Conservation (phyloP, 169 alveolate species). For the Plasmodium vivax region DNA sequence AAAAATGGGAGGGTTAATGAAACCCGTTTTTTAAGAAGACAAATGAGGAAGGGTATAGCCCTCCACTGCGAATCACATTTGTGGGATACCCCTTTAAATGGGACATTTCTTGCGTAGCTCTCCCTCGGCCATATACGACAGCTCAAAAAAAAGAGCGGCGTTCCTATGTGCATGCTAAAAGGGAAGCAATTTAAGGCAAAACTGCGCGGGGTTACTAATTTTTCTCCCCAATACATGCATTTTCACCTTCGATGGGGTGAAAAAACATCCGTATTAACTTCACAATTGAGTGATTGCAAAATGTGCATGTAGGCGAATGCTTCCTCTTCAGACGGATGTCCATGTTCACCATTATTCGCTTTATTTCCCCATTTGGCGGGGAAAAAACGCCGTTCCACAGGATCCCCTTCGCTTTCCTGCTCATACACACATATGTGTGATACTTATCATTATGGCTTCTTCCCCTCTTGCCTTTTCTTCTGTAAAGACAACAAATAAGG, state of each 20-base stretch:
- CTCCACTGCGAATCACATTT: neutral
- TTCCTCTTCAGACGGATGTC: neutral
- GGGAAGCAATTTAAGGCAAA: neutral
- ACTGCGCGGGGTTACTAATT: neutral
- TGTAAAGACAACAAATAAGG: constrained; percentile 69
- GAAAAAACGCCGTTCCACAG: neutral
- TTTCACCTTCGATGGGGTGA: neutral
- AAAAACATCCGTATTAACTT: neutral
- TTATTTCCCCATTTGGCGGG: neutral
- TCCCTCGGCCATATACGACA: neutral
- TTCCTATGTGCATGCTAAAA: no score
- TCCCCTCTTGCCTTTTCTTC: constrained; percentile 53
- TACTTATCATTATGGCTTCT: constrained; percentile 13
- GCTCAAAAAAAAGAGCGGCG: neutral
- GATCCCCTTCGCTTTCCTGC: neutral
- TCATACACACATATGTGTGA: neutral
- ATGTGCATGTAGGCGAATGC: neutral
- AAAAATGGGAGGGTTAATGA: neutral
- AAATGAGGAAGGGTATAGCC: neutral
- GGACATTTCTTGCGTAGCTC: neutral
- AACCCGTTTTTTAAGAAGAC: neutral
- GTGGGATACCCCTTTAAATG: neutral
- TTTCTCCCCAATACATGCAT: neutral
- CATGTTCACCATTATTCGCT: neutral
- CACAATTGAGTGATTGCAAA: neutral